phyloP scores from a whole-genome alignment of 345 rosid genomes.

The Salix brachista region DNA sequence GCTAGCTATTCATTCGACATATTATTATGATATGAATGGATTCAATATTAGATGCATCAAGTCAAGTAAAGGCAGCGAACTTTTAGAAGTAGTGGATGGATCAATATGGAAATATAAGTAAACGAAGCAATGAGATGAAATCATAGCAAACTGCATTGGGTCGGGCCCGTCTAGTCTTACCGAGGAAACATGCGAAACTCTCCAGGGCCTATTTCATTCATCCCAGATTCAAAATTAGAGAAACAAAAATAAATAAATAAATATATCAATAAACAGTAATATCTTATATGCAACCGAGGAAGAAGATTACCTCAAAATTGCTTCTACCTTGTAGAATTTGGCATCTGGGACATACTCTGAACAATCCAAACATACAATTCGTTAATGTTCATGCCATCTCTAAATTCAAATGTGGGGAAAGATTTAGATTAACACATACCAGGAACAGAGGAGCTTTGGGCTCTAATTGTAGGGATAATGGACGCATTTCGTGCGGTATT shows the following conservation, averaged over 20 bases:
- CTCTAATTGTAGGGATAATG: constrained; percentile 42
- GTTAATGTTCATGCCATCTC: neutral
- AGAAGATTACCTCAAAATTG: constrained; percentile 55
- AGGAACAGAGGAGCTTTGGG: constrained; percentile 36
- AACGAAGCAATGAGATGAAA: too few relatives aligned
- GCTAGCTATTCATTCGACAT: too few relatives aligned
- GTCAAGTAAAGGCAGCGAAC: too few relatives aligned
- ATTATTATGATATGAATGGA: too few relatives aligned
- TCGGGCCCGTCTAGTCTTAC: constrained; percentile 35
- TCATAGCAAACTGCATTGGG: too few relatives aligned
- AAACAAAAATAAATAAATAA: neutral
- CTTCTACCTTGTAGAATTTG: constrained; percentile 82
- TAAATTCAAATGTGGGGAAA: neutral
- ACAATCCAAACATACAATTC: constrained; percentile 1
- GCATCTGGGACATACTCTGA: constrained; percentile 63
- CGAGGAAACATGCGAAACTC: constrained; percentile 74
- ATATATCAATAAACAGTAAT: neutral
- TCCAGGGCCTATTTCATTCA: constrained; percentile 63
- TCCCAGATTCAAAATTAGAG: constrained; percentile 9
- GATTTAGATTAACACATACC: constrained; percentile 26
- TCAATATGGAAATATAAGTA: too few relatives aligned
- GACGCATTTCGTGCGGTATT: constrained; percentile 29
- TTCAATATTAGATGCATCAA: too few relatives aligned
- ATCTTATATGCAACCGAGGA: neutral
- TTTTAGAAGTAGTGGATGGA: too few relatives aligned